phyloP scores from a whole-genome alignment of 495 filamentous ascomycete species.

The Filosporella fistucella region DNA sequence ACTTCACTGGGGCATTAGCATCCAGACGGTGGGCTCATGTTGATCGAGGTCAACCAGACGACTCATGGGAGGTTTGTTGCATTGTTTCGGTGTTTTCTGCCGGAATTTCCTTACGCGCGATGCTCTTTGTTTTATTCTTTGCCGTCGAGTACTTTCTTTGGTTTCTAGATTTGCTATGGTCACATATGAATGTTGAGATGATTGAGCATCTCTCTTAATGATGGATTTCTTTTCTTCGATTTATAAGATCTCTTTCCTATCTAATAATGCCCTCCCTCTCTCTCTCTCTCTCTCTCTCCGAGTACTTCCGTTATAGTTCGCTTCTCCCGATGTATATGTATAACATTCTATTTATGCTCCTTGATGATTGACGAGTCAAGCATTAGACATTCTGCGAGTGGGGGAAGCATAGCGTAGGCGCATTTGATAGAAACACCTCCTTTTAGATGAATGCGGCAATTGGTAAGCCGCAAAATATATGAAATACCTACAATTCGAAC shows the following conservation, averaged over 20 bases:
- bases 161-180: neutral
- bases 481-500: too few species aligned
- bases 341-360: too few species aligned
- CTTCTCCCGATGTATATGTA: too few species aligned
- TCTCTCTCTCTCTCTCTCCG: neutral
- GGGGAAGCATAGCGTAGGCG: too few species aligned
- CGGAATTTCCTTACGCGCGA: neutral
- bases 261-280: neutral
- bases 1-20: too few species aligned
- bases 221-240: conserved; percentile 6
- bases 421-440: too few species aligned
- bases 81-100: too few species aligned
- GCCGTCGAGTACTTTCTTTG: neutral
- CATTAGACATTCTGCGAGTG: too few species aligned
- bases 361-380: too few species aligned
- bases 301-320: too few species aligned
- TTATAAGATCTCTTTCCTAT: neutral
- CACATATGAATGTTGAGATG: conserved; percentile 7
- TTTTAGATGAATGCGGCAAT: too few species aligned
- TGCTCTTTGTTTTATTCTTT: neutral
- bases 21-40: neutral
- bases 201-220: conserved; percentile 11
- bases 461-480: too few species aligned
- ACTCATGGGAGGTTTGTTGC: neutral
- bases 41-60: neutral